A percentile compares a stretch with the other conserved stretches of the same genome.
phyloP scores from a whole-genome alignment of 2,329 filamentous ascomycete genomes.

The Monilinia aucupariae region DNA sequence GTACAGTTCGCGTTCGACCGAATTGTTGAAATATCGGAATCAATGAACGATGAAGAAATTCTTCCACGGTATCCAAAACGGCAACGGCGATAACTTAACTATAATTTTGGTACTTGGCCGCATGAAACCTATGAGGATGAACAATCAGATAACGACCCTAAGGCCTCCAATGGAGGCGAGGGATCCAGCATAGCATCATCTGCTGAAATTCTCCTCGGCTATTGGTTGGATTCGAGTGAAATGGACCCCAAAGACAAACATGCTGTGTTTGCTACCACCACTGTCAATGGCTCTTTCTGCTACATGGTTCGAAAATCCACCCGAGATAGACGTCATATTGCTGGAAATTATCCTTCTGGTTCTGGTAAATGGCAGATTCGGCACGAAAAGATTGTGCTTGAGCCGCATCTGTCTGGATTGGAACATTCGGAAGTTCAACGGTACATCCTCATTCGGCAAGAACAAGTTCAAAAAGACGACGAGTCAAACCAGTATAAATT shows the following conservation, averaged over 20 bases:
- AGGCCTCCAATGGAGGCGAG: slow-evolving; percentile 17
- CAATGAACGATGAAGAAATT: no score
- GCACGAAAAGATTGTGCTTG: slow-evolving; percentile 56
- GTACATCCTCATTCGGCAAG: slow-evolving; percentile 56
- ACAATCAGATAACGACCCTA: slow-evolving; percentile 25
- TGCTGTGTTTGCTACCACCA: slow-evolving; percentile 57
- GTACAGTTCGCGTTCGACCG: no score
- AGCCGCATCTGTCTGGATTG: slow-evolving; percentile 49
- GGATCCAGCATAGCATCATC: neutral
- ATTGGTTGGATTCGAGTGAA: slow-evolving; percentile 53
- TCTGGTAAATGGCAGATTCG: slow-evolving; percentile 58
- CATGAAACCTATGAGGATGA: no score
- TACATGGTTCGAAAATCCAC: slow-evolving; percentile 58
- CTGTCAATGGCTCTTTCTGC: slow-evolving; percentile 59
- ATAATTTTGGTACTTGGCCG: no score
- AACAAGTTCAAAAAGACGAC: slow-evolving; percentile 47
- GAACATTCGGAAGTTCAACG: slow-evolving; percentile 55
- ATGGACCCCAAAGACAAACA: slow-evolving; percentile 47
- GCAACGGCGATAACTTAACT: no score
- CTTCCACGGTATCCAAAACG: no score
- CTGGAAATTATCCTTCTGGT: slow-evolving; percentile 56
- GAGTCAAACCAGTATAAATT: slow-evolving; percentile 45
- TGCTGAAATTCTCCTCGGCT: slow-evolving; percentile 44
- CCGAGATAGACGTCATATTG: slow-evolving; percentile 51
- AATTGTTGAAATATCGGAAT: no score